Base-by-base conservation (phyloP, 2,329 filamentous ascomycete genomes). In the Arthrobotrys megalospora region DNA sequence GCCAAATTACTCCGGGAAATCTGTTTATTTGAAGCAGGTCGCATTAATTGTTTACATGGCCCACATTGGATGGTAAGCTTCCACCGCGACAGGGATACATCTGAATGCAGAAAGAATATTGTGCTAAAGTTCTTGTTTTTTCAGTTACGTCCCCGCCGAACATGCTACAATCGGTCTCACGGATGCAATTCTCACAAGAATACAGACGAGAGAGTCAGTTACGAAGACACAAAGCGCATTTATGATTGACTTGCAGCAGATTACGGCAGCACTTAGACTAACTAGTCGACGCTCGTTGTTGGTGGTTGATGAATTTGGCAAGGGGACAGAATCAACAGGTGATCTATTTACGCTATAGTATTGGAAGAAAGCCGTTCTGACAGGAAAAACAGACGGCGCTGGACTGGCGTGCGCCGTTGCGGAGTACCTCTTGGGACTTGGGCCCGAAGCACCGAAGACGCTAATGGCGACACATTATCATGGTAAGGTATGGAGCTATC, bases 1-100 rank as follows among this genome's bases (percentile, higher is more conserved):
- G 0, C 94, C 96, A 3, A 99, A 99, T 81, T 96, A 96, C 83
- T 98, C 96, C 0, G 96, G 96, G 0, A 99, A 99, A 84, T 98
- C 94, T 81, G 90, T 98, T 0, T 98, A 97, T 84, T 88, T 98
- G 83, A 99, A 97, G 84, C 95, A 99, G 84, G 67, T 76, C 2
- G 96, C 94, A 3, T 86, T 97, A 62, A 96, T 97, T 75, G 91
- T 97, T 12, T 97, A 96, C 83, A 88, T 99, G 84, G 93, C 96
- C 0, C 96, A 99, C 82, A 89, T 97, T 66, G 96, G 96, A 64
- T 87, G 86, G 86, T 86, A 82, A 76, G 80, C 70, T 16, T 19
- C 32, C 19, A 24, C 19, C 16, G 28, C 7, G 10, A 36, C 43
- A 3, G 36, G 36, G 8, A 12, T 6, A 58, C 47, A 16, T 14